phyloP scores from a whole-genome alignment of 1,139 yeast genomes.

The Zygosaccharomyces sapae region DNA sequence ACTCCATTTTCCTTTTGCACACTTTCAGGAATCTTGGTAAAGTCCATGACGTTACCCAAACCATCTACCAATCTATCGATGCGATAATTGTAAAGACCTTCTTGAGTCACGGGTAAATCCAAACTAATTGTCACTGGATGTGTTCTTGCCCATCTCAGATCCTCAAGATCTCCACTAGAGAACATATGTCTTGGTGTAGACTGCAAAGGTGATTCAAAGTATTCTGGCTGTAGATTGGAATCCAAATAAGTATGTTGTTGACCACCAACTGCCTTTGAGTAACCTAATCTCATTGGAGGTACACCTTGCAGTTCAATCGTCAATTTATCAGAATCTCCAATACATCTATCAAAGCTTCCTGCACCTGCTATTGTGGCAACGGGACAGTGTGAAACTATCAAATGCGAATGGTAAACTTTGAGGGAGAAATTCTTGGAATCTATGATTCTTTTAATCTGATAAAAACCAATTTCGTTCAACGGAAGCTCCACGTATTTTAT shows the following conservation, averaged over 20 bases:
- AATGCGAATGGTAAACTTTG: slow-evolving; percentile 58
- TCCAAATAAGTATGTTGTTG: slow-evolving; percentile 43
- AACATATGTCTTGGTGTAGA: slow-evolving; percentile 25
- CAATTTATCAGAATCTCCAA: slow-evolving; percentile 56
- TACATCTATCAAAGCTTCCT: slow-evolving; percentile 53
- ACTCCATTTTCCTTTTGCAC: slow-evolving; percentile 44
- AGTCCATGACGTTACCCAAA: slow-evolving; percentile 64
- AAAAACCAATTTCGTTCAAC: slow-evolving; percentile 64
- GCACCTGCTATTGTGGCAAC: slow-evolving; percentile 45
- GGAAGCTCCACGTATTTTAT: slow-evolving; percentile 52
- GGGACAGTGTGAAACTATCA: slow-evolving; percentile 76
- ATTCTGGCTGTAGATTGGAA: slow-evolving; percentile 48
- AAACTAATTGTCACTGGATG: slow-evolving; percentile 47
- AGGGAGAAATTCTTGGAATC: slow-evolving; percentile 65
- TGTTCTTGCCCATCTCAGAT: slow-evolving; percentile 52
- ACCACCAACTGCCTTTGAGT: slow-evolving; percentile 55
- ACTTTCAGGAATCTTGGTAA: slow-evolving; percentile 38
- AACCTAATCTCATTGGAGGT: slow-evolving; percentile 65
- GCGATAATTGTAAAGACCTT: slow-evolving; percentile 63
- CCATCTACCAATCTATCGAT: slow-evolving; percentile 68
- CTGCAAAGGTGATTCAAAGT: slow-evolving; percentile 38
- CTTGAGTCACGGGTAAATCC: slow-evolving; percentile 44
- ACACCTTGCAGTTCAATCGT: slow-evolving; percentile 63
- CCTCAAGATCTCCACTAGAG: slow-evolving; percentile 36
- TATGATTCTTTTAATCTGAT: slow-evolving; percentile 59